phyloP scores from a whole-genome alignment of 768 basidiomycete genomes.

The Panaeolus cyanescens region DNA sequence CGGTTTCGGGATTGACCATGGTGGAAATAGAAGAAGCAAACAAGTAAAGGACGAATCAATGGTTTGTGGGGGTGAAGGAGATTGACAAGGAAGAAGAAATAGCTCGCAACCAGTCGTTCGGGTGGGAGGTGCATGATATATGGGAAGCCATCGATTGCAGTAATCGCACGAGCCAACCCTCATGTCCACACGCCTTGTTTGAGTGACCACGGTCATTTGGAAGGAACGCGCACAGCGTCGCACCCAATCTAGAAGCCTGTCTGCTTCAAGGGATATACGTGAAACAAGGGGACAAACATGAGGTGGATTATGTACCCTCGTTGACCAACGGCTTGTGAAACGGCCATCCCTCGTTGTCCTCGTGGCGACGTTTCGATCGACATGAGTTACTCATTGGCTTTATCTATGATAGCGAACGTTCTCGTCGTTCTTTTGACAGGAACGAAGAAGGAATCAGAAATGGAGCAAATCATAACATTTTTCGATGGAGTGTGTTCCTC shows the following conservation, averaged over 20 bases:
- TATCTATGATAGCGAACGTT: too few species aligned
- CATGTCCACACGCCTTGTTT: neutral
- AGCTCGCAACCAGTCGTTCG: neutral
- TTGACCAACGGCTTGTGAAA: neutral
- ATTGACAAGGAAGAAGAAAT: slow-evolving; percentile 1
- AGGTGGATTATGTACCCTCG: neutral
- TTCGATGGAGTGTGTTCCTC: too few species aligned
- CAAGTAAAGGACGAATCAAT: neutral
- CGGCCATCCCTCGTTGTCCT: neutral
- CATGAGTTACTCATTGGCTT: too few species aligned
- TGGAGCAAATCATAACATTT: too few species aligned
- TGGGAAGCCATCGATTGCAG: neutral
- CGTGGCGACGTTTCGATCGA: neutral
- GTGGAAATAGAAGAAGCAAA: neutral
- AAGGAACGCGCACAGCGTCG: neutral
- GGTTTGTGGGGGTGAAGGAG: neutral
- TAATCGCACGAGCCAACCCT: neutral
- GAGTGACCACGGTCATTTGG: neutral
- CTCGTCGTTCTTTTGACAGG: too few species aligned
- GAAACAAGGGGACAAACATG: neutral
- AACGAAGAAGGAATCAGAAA: too few species aligned
- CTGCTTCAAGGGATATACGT: neutral
- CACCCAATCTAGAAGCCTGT: neutral
- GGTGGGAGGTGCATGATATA: neutral
- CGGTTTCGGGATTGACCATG: slow-evolving; percentile 1